Conservation (phyloP, 768 basidiomycete species). For the Tricholomella constricta region DNA sequence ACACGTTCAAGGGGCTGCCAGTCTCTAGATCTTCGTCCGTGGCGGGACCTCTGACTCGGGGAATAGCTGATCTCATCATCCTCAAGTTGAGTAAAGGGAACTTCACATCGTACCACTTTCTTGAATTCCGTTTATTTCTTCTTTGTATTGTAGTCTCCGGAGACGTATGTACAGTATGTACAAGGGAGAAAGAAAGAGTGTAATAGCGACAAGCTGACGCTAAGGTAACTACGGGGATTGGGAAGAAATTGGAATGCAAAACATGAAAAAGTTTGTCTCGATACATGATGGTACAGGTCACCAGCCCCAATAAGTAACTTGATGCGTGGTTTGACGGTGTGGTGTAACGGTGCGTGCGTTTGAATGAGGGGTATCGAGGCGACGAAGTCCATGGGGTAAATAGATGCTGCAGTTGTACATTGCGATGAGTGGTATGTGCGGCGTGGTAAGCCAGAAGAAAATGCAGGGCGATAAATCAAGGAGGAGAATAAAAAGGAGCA, state of each 20-base stretch:
- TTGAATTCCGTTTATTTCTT: background rate
- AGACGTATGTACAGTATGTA: slow-evolving; percentile 3
- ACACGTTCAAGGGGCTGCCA: background rate
- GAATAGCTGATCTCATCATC: slow-evolving; percentile 3
- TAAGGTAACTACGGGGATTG: background rate
- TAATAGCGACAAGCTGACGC: slow-evolving; percentile 8
- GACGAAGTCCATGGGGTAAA: slow-evolving; percentile 13
- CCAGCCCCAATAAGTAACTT: slow-evolving; percentile 16
- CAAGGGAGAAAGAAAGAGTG: background rate
- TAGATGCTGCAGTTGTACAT: slow-evolving; percentile 12
- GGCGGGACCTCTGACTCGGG: slow-evolving; percentile 13
- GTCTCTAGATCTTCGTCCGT: slow-evolving; percentile 4
- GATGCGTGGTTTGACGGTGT: background rate
- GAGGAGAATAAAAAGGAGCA: slow-evolving; percentile 20
- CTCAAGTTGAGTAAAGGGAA: background rate
- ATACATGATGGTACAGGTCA: slow-evolving; percentile 13
- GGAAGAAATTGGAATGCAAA: slow-evolving; percentile 3
- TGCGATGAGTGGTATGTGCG: slow-evolving; percentile 14
- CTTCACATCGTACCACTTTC: slow-evolving; percentile 5
- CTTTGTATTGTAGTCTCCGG: background rate
- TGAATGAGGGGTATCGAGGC: slow-evolving; percentile 5
- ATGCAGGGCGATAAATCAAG: slow-evolving; percentile 18
- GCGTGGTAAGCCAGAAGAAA: slow-evolving; percentile 7
- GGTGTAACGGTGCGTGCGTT: background rate
- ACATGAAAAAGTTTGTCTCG: background rate